Conservation (phyloP, 2,329 filamentous ascomycete species). For the Bipolaris cookei region DNA sequence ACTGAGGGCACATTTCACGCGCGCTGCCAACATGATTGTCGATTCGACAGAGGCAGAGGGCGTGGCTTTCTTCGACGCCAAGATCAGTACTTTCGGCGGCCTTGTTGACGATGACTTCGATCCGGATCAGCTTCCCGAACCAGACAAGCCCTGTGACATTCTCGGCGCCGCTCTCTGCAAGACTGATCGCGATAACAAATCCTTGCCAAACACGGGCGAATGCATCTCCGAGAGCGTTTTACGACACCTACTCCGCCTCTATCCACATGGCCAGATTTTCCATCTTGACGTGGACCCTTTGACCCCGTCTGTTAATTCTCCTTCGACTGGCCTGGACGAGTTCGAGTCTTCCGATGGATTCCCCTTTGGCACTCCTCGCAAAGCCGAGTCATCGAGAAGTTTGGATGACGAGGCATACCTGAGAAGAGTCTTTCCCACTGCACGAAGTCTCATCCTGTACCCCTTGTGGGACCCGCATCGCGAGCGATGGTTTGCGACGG, state of each 20-base stretch:
- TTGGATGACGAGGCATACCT: constrained; percentile 45
- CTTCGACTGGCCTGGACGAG: constrained; percentile 20
- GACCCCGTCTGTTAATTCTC: constrained; percentile 24
- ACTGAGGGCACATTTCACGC: constrained; percentile 41
- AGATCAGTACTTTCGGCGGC: constrained; percentile 47
- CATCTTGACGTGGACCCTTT: constrained; percentile 42
- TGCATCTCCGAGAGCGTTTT: constrained; percentile 43
- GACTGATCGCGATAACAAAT: constrained; percentile 15
- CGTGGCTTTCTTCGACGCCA: constrained; percentile 48
- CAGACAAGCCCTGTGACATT: constrained; percentile 44
- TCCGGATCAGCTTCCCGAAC: constrained; percentile 38
- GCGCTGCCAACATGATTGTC: constrained; percentile 50
- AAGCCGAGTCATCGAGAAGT: constrained; percentile 38
- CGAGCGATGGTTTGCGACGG: constrained; percentile 48
- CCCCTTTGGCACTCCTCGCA: constrained; percentile 31
- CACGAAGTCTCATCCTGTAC: constrained; percentile 48
- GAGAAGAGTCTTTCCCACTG: constrained; percentile 44
- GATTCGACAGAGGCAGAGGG: constrained; percentile 49
- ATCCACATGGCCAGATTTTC: constrained; percentile 49
- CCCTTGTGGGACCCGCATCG: constrained; percentile 51
- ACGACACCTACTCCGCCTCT: constrained; percentile 42
- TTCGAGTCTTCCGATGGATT: constrained; percentile 32
- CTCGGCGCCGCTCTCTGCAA: constrained; percentile 39
- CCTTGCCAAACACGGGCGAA: constrained; percentile 22
- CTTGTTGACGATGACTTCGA: constrained; percentile 47